These are phyloP conservation scores for Suillus americanus DNA, from an alignment of 768 basidiomycete genomes.

Conservation along the genomic window DNA sequence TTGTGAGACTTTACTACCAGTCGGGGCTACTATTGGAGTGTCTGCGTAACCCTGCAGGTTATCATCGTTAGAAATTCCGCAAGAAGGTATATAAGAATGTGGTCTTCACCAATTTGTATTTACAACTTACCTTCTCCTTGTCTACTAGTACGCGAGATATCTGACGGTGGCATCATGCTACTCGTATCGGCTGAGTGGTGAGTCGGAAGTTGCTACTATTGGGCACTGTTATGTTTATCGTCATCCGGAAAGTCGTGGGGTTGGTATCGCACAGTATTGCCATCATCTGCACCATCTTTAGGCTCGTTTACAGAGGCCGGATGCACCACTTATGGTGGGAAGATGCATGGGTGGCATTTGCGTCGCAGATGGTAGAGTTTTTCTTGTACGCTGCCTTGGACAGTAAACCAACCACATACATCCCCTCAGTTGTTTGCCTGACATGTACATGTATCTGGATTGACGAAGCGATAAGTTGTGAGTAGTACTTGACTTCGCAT, in stretches of 20 bases:
- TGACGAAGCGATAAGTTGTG: slow-evolving; percentile 4
- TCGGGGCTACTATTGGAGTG: neutral
- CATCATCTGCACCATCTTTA: slow-evolving; percentile 23
- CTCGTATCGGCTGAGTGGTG: neutral
- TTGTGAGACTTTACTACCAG: neutral
- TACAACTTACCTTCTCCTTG: neutral
- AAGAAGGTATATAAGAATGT: too few relatives aligned
- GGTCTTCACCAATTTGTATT: neutral
- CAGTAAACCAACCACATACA: neutral
- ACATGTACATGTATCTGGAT: slow-evolving; percentile 10
- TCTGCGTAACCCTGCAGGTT: neutral
- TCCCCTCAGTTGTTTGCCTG: slow-evolving; percentile 9
- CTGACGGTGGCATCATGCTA: neutral
- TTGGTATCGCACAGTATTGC: slow-evolving; percentile 19
- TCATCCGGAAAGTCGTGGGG: slow-evolving; percentile 15
- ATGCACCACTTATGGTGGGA: slow-evolving; percentile 30
- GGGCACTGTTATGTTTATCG: neutral
- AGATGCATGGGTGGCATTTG: slow-evolving; percentile 24
- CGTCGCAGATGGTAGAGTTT: slow-evolving; percentile 14
- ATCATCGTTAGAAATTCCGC: too few relatives aligned
- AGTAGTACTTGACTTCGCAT: slow-evolving; percentile 3
- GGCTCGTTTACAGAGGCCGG: slow-evolving; percentile 21
- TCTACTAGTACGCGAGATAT: neutral
- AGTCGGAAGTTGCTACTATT: neutral
- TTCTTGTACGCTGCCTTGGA: neutral